Conservation (phyloP, 805 yeast genomes). For the Saccharomycopsis lassenensis region DNA sequence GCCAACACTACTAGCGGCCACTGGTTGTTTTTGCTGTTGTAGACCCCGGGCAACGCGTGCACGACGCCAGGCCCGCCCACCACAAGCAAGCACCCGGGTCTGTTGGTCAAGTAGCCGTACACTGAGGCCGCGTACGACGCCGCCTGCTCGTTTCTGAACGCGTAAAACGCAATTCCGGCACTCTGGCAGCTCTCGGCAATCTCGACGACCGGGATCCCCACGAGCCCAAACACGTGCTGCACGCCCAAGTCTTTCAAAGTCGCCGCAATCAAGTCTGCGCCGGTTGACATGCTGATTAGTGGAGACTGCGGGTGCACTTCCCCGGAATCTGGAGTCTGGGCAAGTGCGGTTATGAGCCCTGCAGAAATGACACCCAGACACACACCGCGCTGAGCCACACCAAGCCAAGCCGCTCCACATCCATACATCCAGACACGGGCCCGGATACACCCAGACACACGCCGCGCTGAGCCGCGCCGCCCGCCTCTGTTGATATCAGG, state of each 20-base stretch:
- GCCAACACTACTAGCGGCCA: constrained; percentile 61
- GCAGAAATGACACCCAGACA: not conserved
- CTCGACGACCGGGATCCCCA: constrained; percentile 69
- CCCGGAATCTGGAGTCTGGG: too few species aligned
- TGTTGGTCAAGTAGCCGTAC: constrained; percentile 53
- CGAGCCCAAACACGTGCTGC: constrained; percentile 53
- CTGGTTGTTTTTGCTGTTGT: constrained; percentile 48
- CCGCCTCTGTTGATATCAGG: too few species aligned
- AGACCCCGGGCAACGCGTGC: constrained; percentile 57
- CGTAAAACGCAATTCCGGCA: constrained; percentile 42
- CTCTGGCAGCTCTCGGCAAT: constrained; percentile 49
- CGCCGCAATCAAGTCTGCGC: constrained; percentile 39
- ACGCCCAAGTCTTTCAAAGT: constrained; percentile 40
- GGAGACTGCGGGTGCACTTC: not conserved
- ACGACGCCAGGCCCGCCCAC: constrained; percentile 73
- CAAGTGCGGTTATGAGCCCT: not conserved
- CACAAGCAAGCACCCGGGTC: constrained; percentile 56
- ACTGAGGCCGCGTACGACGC: constrained; percentile 70
- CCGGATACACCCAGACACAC: too few species aligned
- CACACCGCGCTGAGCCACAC: not conserved
- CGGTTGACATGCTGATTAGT: constrained; percentile 22
- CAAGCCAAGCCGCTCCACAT: too few species aligned
- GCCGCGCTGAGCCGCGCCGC: too few species aligned
- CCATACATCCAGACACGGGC: too few species aligned
- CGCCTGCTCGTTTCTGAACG: constrained; percentile 62